Conservation (phyloP, 2,329 filamentous ascomycete species). For the Akanthomyces uredinophilus region DNA sequence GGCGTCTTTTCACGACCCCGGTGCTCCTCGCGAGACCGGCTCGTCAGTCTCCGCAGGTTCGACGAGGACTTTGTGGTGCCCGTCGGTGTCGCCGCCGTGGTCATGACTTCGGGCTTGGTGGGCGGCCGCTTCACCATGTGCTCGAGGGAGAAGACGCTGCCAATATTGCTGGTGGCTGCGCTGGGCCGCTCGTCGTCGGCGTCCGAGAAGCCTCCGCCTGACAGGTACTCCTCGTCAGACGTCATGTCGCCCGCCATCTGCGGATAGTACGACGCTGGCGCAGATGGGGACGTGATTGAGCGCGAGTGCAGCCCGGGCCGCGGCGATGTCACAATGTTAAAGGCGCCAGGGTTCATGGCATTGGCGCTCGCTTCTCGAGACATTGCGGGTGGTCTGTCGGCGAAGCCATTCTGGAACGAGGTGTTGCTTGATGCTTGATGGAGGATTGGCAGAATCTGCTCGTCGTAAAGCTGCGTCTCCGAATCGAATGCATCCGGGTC, state of each 20-base stretch:
- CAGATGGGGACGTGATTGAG: constrained; percentile 77
- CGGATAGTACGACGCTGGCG: constrained; percentile 49
- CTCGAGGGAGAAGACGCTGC: constrained; percentile 52
- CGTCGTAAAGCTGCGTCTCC: constrained; percentile 81
- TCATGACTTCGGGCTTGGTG: constrained; percentile 33
- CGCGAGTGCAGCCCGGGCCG: constrained; percentile 72
- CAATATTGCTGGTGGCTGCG: constrained; percentile 31
- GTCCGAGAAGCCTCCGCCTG: constrained; percentile 77
- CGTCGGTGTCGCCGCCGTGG: neutral
- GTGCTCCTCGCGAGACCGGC: constrained; percentile 30
- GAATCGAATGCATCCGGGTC: constrained; percentile 63
- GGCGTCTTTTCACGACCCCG: constrained; percentile 29
- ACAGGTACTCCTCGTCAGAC: constrained; percentile 70
- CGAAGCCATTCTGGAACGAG: constrained; percentile 84
- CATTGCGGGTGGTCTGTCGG: constrained; percentile 61
- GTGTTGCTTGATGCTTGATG: constrained; percentile 77
- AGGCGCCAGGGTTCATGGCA: constrained; percentile 58
- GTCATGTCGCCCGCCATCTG: constrained; percentile 55
- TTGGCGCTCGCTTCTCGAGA: constrained; percentile 57
- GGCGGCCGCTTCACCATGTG: constrained; percentile 55
- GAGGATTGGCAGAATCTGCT: constrained; percentile 85
- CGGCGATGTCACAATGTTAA: constrained; percentile 40
- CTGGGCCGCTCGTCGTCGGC: constrained; percentile 54
- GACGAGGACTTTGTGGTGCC: neutral
- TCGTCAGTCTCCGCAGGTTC: constrained; percentile 26